A percentile compares a stretch with the other conserved stretches of the same genome.
Conservation (phyloP, 305 asterid genomes). For the Fraxinus platypoda region DNA sequence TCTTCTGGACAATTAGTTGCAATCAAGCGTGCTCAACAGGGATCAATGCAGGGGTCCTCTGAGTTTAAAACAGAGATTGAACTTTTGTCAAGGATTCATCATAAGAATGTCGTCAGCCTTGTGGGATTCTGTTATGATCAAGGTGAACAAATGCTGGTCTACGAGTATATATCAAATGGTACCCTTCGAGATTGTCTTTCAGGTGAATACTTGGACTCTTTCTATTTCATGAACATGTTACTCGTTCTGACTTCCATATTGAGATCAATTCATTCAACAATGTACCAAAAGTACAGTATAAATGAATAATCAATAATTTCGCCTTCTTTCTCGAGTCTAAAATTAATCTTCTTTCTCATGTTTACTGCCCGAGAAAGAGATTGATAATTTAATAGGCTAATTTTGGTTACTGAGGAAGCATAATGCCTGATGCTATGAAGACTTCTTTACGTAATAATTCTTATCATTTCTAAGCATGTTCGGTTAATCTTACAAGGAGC, state of each 20-base stretch:
- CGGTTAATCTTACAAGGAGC: neutral
- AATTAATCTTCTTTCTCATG: neutral
- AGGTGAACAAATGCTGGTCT: slow-evolving; percentile 90
- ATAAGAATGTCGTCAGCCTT: slow-evolving; percentile 82
- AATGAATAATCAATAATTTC: neutral
- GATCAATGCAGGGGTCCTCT: slow-evolving; percentile 90
- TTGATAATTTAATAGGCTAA: neutral
- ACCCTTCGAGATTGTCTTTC: slow-evolving; percentile 70
- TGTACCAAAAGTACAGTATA: neutral
- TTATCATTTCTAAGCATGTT: neutral
- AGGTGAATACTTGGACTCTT: slow-evolving; percentile 38
- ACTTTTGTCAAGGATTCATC: slow-evolving; percentile 91
- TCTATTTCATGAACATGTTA: neutral
- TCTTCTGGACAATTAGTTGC: slow-evolving; percentile 65
- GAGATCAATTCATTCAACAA: neutral
- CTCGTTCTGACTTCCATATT: neutral
- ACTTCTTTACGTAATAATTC: neutral
- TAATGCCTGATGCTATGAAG: neutral
- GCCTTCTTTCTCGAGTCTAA: neutral
- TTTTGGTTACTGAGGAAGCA: neutral
- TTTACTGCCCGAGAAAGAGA: neutral
- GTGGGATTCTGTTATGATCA: slow-evolving; percentile 94
- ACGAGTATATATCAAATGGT: slow-evolving; percentile 81
- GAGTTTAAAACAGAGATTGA: slow-evolving; percentile 94
- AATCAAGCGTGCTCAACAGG: slow-evolving; percentile 88